Conservation (phyloP, 108 stramenopile species). For the Skeletonema tropicum region DNA sequence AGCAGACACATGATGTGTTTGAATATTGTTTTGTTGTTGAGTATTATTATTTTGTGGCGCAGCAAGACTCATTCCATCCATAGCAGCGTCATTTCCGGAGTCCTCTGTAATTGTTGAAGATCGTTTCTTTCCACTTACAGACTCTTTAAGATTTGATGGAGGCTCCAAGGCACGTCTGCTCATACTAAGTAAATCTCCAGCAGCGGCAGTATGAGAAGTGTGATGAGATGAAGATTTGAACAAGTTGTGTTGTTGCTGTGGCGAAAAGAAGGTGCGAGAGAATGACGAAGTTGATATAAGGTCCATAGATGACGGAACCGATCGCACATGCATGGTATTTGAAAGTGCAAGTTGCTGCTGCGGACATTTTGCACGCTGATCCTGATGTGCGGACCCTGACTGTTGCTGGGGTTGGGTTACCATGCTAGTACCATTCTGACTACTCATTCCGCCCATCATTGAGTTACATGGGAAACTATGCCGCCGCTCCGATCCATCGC, state of each 20-base stretch:
- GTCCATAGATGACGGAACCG: neutral
- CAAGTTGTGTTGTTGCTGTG: slow-evolving; percentile 1
- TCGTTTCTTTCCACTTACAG: slow-evolving; percentile 19
- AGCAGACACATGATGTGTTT: neutral
- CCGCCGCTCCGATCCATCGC: neutral
- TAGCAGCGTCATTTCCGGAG: neutral
- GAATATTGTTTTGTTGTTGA: neutral
- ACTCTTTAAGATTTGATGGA: neutral
- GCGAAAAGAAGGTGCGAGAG: neutral
- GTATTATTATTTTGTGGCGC: no score
- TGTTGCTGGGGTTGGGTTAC: neutral
- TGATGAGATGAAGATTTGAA: slow-evolving; percentile 46
- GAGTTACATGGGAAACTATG: neutral
- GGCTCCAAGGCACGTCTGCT: slow-evolving; percentile 29
- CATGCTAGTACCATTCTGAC: neutral
- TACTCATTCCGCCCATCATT: neutral
- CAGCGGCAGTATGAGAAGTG: slow-evolving; percentile 44
- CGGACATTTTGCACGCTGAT: neutral
- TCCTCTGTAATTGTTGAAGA: slow-evolving; percentile 11
- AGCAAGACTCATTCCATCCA: neutral
- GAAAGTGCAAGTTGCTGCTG: slow-evolving; percentile 1
- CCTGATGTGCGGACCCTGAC: neutral
- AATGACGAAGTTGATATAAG: neutral
- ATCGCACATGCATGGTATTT: neutral
- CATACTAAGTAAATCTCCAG: slow-evolving; percentile 46